These are phyloP conservation scores for Cryphonectria nitschkei DNA, from an alignment of 2,329 filamentous ascomycete species.

Conservation along the genomic window DNA sequence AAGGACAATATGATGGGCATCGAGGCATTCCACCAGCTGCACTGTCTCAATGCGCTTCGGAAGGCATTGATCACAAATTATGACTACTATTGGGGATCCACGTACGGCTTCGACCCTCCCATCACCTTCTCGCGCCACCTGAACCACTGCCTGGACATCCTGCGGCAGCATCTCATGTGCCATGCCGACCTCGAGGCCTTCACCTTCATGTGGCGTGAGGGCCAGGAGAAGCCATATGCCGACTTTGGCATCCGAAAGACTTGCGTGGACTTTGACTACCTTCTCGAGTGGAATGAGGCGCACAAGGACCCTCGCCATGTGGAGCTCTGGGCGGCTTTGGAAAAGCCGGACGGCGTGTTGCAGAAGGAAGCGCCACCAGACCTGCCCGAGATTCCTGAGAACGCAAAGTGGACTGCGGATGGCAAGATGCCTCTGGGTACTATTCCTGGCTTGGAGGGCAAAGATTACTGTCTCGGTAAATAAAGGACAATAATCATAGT, in stretches of 20 bases:
- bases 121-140: slow-evolving; percentile 18
- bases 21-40: slow-evolving; percentile 23
- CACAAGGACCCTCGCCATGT: slow-evolving; percentile 1
- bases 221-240: slow-evolving; percentile 17
- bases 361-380: slow-evolving; percentile 5
- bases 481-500: neutral
- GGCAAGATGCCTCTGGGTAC: slow-evolving; percentile 1
- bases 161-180: slow-evolving; percentile 21
- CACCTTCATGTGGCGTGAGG: slow-evolving; percentile 17
- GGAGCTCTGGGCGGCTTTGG: neutral
- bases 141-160: slow-evolving; percentile 20
- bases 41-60: slow-evolving; percentile 22
- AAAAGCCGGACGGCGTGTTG: slow-evolving; percentile 3
- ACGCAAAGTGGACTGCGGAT: slow-evolving; percentile 1
- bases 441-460: slow-evolving; percentile 6
- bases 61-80: slow-evolving; percentile 17
- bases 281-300: slow-evolving; percentile 17
- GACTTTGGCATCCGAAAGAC: slow-evolving; percentile 21
- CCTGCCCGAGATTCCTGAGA: neutral
- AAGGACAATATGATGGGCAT: slow-evolving; percentile 15
- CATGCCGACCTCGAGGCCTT: slow-evolving; percentile 16
- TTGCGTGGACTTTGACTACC: slow-evolving; percentile 17
- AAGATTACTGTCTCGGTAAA: slow-evolving; percentile 2
- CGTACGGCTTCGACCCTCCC: slow-evolving; percentile 14
- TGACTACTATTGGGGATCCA: slow-evolving; percentile 14